Evolutionary conservation across 192 early-diverging fungal genomes (phyloP).

Genomic region (Backusella circina): DNA sequence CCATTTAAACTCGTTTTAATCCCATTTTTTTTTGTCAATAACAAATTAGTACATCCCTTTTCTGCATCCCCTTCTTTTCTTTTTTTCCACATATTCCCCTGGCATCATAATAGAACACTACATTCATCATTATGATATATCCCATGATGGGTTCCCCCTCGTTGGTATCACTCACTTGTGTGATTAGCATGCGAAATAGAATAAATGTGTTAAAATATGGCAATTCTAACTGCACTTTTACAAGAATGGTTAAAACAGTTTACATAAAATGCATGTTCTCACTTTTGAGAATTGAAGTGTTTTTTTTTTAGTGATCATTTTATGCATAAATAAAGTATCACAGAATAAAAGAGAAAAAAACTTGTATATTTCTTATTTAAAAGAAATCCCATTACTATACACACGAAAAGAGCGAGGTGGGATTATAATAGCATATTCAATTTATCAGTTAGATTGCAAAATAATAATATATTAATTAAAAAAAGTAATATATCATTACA

Average conservation of each 20-base stretch:
- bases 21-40: not conserved
- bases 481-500: no score
- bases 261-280: not conserved
- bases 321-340: constrained; percentile 4
- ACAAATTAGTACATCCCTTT: not conserved
- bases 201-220: not conserved
- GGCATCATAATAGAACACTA: not conserved
- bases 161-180: not conserved
- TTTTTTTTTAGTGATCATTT: not conserved
- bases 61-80: not conserved
- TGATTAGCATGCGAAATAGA: not conserved
- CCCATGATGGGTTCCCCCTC: not conserved
- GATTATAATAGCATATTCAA: not conserved
- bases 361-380: not conserved
- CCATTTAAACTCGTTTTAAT: not conserved
- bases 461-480: not conserved
- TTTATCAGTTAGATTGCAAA: not conserved
- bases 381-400: not conserved
- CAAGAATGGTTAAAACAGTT: not conserved
- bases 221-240: not conserved
- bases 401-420: not conserved
- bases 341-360: constrained; percentile 7
- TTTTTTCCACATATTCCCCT: not conserved
- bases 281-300: not conserved
- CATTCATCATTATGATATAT: not conserved